These are phyloP conservation scores for Russula virescens DNA, from an alignment of 768 basidiomycete genomes.

Conservation along the genomic window DNA sequence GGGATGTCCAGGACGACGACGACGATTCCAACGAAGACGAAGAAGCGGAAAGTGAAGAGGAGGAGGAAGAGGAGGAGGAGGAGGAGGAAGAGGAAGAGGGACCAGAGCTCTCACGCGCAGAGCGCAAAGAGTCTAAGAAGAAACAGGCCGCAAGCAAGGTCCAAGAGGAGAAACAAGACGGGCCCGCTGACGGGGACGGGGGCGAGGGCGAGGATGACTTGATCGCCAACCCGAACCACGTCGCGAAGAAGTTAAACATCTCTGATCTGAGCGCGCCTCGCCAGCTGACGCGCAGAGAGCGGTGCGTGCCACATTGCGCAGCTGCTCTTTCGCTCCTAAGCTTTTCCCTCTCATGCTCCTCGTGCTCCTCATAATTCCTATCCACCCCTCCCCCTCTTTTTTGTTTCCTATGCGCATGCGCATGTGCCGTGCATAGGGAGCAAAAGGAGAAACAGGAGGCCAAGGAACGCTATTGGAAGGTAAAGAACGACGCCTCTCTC, in stretches of 20 bases:
- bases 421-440: constrained; percentile 47
- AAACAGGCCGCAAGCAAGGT: constrained; percentile 47
- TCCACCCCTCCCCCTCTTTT: too few relatives aligned
- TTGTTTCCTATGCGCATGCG: too few relatives aligned
- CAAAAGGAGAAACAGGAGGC: constrained; percentile 90
- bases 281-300: constrained; percentile 59
- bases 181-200: constrained; percentile 49
- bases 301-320: constrained; percentile 35
- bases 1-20: constrained; percentile 29
- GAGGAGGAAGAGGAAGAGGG: constrained; percentile 30
- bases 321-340: too few relatives aligned
- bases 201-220: constrained; percentile 57
- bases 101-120: constrained; percentile 61
- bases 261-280: constrained; percentile 62
- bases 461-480: constrained; percentile 84
- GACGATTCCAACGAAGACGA: constrained; percentile 27
- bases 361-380: too few relatives aligned
- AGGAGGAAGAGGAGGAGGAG: constrained; percentile 39
- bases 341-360: too few relatives aligned
- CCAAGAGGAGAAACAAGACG: constrained; percentile 26
- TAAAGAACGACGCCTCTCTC: constrained; percentile 28
- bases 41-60: constrained; percentile 41
- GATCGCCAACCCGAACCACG: constrained; percentile 72
- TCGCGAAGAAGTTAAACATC: constrained; percentile 68
- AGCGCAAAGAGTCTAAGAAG: constrained; percentile 81